These are phyloP conservation scores for Copromyces sp. DNA, from an alignment of 495 filamentous ascomycete genomes.

Conservation along the genomic window DNA sequence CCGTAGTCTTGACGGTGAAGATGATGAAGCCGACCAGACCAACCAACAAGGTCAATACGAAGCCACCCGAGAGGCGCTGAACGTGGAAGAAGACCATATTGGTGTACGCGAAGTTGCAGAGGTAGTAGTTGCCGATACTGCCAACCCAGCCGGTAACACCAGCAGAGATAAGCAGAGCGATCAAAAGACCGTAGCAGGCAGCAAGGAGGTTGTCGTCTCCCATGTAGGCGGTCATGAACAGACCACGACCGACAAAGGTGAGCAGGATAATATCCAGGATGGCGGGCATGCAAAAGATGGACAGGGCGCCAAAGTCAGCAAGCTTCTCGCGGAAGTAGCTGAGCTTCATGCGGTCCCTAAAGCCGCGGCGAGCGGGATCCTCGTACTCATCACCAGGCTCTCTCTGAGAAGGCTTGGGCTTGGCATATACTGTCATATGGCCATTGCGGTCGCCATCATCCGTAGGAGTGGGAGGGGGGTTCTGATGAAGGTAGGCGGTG, in stretches of 20 bases:
- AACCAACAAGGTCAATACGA: constrained; percentile 13
- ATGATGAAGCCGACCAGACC: constrained; percentile 8
- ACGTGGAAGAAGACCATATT: constrained; percentile 24
- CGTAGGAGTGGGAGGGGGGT: constrained; percentile 6
- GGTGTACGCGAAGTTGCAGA: constrained; percentile 20
- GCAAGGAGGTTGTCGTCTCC: constrained; percentile 11
- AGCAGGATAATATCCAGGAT: constrained; percentile 18
- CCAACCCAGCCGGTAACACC: constrained; percentile 23
- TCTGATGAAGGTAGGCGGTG: constrained; percentile 2
- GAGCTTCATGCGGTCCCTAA: background rate
- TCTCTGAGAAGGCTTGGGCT: constrained; percentile 8
- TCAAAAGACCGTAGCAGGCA: constrained; percentile 13
- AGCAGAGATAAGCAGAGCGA: constrained; percentile 17
- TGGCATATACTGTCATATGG: constrained; percentile 16
- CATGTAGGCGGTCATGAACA: constrained; percentile 24
- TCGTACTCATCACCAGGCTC: background rate
- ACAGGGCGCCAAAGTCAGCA: constrained; percentile 15
- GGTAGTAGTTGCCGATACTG: constrained; percentile 23
- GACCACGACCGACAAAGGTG: constrained; percentile 16
- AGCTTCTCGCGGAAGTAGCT: constrained; percentile 1
- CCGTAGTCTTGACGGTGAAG: constrained; percentile 7
- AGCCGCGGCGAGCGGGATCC: background rate
- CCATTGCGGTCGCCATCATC: background rate
- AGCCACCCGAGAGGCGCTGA: constrained; percentile 19
- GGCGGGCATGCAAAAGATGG: constrained; percentile 21